Base-by-base conservation (phyloP, 352 stramenopile species). In the Globisporangium lucens region DNA sequence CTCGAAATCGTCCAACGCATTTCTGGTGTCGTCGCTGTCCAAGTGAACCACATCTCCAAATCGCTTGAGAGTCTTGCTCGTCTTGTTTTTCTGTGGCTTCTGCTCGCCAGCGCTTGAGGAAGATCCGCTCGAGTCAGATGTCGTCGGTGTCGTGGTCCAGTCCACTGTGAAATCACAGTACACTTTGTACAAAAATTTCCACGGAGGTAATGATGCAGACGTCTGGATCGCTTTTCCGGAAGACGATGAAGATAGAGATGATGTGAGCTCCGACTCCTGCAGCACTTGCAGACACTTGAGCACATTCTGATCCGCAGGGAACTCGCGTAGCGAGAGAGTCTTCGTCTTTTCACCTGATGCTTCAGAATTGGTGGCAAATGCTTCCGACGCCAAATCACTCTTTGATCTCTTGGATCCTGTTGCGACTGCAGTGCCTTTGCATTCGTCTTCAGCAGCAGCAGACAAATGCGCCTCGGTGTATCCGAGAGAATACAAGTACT, bases 141-240 rank as follows among this genome's bases (percentile, higher is more conserved):
- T 35, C 35, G 36, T 60, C 27, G 8, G 51, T 2, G 41, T 38
- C 7, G 61, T 22, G 10, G 36, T 61, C 87, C 87, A 95, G 24
- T 90, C 78, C 3, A 95, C 73, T 51, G 75, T 58, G 30, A 91
- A 89, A 59, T 92, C 85, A 51, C 87, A 95, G 20, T 77, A 79
- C 12, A 95, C 59, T 52, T 82, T 89, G 71, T 91, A 93, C 47
- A 80, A 81, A 30, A 83, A 65, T 46, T 93, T 93, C 87, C 87
- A 95, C 15, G 87, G 87, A 6, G 81, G 77, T 4, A 88, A n/a
- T 22, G 38, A 36, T 5, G 55, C 8, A 6, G 27, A 65, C 0
- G 46, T 41, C 29, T 60, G 55, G 7, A 49, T 17, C 33, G 20
- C 33, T 33, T 38, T 41, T 0, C 8, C 12, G 36, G 10, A 13